Evolutionary conservation across 176 grass and related monocot genomes (phyloP).

Genomic region (Oryza longistaminata): DNA sequence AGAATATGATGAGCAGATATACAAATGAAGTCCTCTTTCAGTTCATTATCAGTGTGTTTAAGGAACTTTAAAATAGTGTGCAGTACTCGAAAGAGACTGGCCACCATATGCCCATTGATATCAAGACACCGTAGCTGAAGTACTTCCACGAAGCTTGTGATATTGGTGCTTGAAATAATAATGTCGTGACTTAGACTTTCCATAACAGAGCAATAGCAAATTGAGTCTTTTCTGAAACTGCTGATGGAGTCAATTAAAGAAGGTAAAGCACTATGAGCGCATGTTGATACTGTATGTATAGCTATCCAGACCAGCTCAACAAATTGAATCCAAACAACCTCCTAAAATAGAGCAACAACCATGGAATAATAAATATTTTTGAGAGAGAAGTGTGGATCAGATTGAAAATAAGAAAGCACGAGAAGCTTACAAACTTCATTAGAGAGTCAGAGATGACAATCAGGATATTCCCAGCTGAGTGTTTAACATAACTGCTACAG

Average conservation of each 20-base stretch:
- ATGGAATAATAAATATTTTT: conserved; percentile 28
- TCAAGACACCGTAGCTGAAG: conserved; percentile 37
- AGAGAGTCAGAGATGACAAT: conserved; percentile 54
- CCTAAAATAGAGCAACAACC: conserved; percentile 41
- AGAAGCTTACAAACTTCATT: conserved; percentile 64
- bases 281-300: conserved; percentile 45
- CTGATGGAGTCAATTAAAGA: conserved; percentile 22
- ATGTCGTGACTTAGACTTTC: conserved; percentile 20
- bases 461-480: conserved; percentile 67
- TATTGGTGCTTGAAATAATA: conserved; percentile 32
- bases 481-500: conserved; percentile 71
- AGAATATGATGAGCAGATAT: conserved; percentile 58
- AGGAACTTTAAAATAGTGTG: conserved; percentile 70
- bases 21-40: conserved; percentile 56
- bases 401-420: conserved; percentile 15
- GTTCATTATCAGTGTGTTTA: conserved; percentile 49
- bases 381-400: neutral
- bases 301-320: conserved; percentile 60
- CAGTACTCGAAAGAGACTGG: conserved; percentile 63
- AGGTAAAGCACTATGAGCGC: conserved; percentile 26
- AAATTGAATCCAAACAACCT: conserved; percentile 65
- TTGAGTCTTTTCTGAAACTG: conserved; percentile 20
- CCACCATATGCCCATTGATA: conserved; percentile 41
- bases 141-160: conserved; percentile 52
- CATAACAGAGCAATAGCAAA: neutral